Percentiles rank a stretch among this genome's conserved stretches.
phyloP scores from a whole-genome alignment of 2,329 filamentous ascomycete genomes.

The Aspergillus vadensis region DNA sequence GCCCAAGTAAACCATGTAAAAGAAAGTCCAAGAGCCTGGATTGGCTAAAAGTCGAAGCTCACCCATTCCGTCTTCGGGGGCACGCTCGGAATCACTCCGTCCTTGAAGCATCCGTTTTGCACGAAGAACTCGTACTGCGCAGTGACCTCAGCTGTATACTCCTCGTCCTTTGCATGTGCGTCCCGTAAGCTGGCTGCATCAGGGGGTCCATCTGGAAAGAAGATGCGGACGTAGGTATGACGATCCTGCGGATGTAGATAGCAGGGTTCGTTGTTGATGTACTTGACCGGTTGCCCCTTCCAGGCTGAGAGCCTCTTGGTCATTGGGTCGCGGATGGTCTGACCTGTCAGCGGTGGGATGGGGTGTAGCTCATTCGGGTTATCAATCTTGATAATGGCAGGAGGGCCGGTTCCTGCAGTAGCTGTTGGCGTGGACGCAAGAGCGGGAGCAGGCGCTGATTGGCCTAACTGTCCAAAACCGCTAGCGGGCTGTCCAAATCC shows the following conservation, averaged over 20 bases:
- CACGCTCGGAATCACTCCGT: slow-evolving; percentile 71
- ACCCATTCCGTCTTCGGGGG: slow-evolving; percentile 79
- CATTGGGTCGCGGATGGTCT: slow-evolving; percentile 38
- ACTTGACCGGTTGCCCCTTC: slow-evolving; percentile 65
- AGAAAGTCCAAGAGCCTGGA: slow-evolving; percentile 15
- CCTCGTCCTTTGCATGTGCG: slow-evolving; percentile 54
- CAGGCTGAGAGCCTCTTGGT: slow-evolving; percentile 55
- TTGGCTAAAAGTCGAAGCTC: slow-evolving; percentile 67
- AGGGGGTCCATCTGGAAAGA: slow-evolving; percentile 72
- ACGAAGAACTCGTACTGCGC: slow-evolving; percentile 66
- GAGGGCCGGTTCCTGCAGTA: slow-evolving; percentile 29
- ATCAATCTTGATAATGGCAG: slow-evolving; percentile 30
- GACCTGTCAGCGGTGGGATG: slow-evolving; percentile 40
- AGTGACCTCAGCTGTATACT: slow-evolving; percentile 57
- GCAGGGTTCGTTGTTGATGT: slow-evolving; percentile 56
- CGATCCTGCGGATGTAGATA: slow-evolving; percentile 55
- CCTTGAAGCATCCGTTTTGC: slow-evolving; percentile 67
- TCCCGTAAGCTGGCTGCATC: slow-evolving; percentile 46
- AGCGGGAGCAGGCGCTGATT: slow-evolving; percentile 11
- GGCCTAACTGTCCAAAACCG: slow-evolving; percentile 28
- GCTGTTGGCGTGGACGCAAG: slow-evolving; percentile 8
- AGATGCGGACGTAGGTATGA: slow-evolving; percentile 65
- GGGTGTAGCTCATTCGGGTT: slow-evolving; percentile 35
- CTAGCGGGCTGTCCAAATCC: slow-evolving; percentile 39
- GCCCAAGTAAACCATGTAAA: background rate